phyloP scores from a whole-genome alignment of 2,329 filamentous ascomycete genomes.

The Drechmeria coniospora region DNA sequence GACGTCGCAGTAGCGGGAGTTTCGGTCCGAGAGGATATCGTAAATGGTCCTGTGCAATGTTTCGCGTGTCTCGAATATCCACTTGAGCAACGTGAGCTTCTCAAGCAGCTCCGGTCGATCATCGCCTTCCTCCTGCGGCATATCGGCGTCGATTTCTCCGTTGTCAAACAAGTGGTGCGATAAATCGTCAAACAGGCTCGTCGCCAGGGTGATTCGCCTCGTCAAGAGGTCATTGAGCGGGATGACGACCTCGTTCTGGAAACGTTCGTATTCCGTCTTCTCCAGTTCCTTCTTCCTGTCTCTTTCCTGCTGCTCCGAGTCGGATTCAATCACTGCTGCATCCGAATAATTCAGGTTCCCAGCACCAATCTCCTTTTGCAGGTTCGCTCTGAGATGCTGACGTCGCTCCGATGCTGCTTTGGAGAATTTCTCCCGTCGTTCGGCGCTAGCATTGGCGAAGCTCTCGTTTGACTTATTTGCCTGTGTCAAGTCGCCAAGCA shows the following conservation, averaged over 20 bases:
- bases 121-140: constrained; percentile 87
- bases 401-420: constrained; percentile 36
- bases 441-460: constrained; percentile 39
- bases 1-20: constrained; percentile 72
- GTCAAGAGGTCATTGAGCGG: constrained; percentile 71
- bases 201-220: constrained; percentile 57
- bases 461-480: constrained; percentile 52
- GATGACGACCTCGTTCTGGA: constrained; percentile 69
- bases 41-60: constrained; percentile 71
- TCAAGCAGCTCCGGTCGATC: constrained; percentile 88
- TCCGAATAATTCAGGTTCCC: constrained; percentile 72
- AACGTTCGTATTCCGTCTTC: constrained; percentile 69
- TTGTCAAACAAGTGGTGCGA: constrained; percentile 58
- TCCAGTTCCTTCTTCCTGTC: constrained; percentile 55
- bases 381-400: constrained; percentile 52
- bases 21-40: constrained; percentile 70
- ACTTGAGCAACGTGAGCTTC: constrained; percentile 87
- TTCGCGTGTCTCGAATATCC: constrained; percentile 93
- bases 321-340: constrained; percentile 66
- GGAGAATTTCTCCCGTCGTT: constrained; percentile 39
- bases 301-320: constrained; percentile 55
- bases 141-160: constrained; percentile 49
- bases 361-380: constrained; percentile 63
- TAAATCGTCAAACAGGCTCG: constrained; percentile 62
- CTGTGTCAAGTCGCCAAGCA: constrained; percentile 58